phyloP scores from a whole-genome alignment of 2,329 filamentous ascomycete species.

The Colletotrichum sp. region DNA sequence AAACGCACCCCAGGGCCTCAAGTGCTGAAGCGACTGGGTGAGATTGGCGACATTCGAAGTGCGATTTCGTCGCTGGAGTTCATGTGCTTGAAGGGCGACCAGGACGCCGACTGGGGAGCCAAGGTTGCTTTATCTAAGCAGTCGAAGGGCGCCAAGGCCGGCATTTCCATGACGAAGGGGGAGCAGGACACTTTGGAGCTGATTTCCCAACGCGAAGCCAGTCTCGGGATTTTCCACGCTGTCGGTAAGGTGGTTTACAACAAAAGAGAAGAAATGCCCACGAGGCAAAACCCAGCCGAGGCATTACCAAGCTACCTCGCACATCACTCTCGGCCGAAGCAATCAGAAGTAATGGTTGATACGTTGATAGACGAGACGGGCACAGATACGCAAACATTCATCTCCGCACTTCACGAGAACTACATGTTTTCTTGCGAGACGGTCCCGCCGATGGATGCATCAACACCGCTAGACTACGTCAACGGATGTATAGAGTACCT shows the following conservation, averaged over 20 bases:
- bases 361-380: slow-evolving; percentile 90
- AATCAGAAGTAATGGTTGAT: slow-evolving; percentile 72
- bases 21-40: slow-evolving; percentile 79
- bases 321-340: slow-evolving; percentile 62
- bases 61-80: slow-evolving; percentile 94
- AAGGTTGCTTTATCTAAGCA: slow-evolving; percentile 73
- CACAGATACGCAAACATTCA: slow-evolving; percentile 88
- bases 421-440: slow-evolving; percentile 83
- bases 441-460: slow-evolving; percentile 50
- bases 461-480: slow-evolving; percentile 76
- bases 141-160: slow-evolving; percentile 65
- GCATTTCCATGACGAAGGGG: slow-evolving; percentile 69
- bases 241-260: slow-evolving; percentile 97
- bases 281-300: slow-evolving; percentile 50
- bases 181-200: slow-evolving; percentile 82
- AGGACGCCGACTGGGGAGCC: slow-evolving; percentile 75
- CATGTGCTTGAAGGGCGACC: slow-evolving; percentile 81
- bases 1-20: slow-evolving; percentile 77
- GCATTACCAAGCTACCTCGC: slow-evolving; percentile 64
- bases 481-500: slow-evolving; percentile 86
- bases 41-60: slow-evolving; percentile 90
- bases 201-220: slow-evolving; percentile 86
- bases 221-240: slow-evolving; percentile 92
- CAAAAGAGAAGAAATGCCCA: slow-evolving; percentile 71
- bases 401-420: slow-evolving; percentile 92